Evolutionary conservation across 495 filamentous ascomycete species (phyloP), one percentile per base, ranked within the genome.

Genomic region (Articulospora tetracladia): DNA sequence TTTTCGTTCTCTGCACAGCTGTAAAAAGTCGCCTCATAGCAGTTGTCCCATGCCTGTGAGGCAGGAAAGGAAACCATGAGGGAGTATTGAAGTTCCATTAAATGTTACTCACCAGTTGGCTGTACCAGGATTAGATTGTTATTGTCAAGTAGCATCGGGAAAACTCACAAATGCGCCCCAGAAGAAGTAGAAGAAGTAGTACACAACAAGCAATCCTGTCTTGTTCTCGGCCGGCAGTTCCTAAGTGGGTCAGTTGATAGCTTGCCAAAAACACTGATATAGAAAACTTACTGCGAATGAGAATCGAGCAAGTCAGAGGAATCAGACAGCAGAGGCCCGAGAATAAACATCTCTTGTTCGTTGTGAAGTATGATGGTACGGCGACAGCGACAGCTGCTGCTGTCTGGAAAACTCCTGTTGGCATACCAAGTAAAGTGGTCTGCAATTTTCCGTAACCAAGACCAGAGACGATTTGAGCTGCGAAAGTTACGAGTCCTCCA

Each of bases 111-210:
- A n/a, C n/a, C n/a, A n/a, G n/a, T n/a, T n/a, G n/a, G n/a, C n/a
- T n/a, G n/a, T n/a, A n/a, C n/a, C n/a, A n/a, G n/a, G n/a, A n/a
- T n/a, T n/a, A n/a, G n/a, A n/a, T n/a, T n/a, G n/a, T n/a, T n/a
- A n/a, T n/a, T n/a, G n/a, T n/a, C n/a, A n/a, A n/a, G n/a, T n/a
- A n/a, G n/a, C n/a, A n/a, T n/a, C n/a, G n/a, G n/a, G n/a, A n/a
- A n/a, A n/a, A n/a, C n/a, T 11, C 3, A 32, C 27, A 34, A 51
- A 62, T 17, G 60, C 19, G 17, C 54, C 60, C 54, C 55, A 58
- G 60, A 34, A 62, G 27, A 50, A n/a, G 46, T 58, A 58, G 28
- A 58, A 30, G 44, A 62, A 19, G 28, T 62, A 62, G 28, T 62
- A 62, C 3, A 23, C 54, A 10, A 10, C 44, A 6, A 62, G 46